A percentile compares a stretch with the other conserved stretches of the same genome.
These are phyloP conservation scores for Hypomontagnella monticulosa DNA, from an alignment of 495 filamentous ascomycete genomes.

Conservation along the genomic window DNA sequence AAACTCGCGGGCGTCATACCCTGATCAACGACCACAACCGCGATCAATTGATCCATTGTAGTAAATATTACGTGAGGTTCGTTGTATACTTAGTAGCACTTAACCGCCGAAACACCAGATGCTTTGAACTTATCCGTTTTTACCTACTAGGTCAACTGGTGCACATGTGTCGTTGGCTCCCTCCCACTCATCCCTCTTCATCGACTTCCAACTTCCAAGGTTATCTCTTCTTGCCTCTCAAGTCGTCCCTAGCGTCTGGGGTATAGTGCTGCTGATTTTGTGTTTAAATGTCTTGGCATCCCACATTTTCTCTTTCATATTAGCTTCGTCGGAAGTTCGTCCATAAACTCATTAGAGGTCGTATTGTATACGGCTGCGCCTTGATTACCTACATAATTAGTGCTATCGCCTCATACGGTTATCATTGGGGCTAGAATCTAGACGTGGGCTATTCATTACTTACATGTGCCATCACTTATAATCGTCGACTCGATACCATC, in stretches of 20 bases:
- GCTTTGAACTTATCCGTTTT: constrained; percentile 18
- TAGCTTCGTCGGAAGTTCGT: neutral
- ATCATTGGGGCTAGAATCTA: neutral
- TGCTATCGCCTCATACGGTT: neutral
- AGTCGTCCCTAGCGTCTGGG: neutral
- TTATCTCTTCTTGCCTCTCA: neutral
- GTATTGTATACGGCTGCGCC: neutral
- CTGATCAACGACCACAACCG: constrained; percentile 19
- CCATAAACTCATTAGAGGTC: neutral
- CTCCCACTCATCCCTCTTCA: constrained; percentile 5
- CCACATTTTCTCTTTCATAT: neutral
- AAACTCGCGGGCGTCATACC: constrained; percentile 28
- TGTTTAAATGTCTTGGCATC: constrained; percentile 28
- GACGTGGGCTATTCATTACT: too few relatives aligned
- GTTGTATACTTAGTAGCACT: constrained; percentile 1
- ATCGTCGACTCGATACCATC: neutral
- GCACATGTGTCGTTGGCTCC: constrained; percentile 11
- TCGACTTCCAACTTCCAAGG: too few relatives aligned
- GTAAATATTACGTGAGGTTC: neutral
- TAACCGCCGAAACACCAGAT: constrained; percentile 25
- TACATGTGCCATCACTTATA: too few relatives aligned
- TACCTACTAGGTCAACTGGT: neutral
- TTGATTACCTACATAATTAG: neutral
- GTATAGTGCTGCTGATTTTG: neutral
- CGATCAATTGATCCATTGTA: neutral